Evolutionary conservation across 495 filamentous ascomycete species (phyloP), one percentile per base, ranked within the genome.

Genomic region (Astrothelium macrocarpum): DNA sequence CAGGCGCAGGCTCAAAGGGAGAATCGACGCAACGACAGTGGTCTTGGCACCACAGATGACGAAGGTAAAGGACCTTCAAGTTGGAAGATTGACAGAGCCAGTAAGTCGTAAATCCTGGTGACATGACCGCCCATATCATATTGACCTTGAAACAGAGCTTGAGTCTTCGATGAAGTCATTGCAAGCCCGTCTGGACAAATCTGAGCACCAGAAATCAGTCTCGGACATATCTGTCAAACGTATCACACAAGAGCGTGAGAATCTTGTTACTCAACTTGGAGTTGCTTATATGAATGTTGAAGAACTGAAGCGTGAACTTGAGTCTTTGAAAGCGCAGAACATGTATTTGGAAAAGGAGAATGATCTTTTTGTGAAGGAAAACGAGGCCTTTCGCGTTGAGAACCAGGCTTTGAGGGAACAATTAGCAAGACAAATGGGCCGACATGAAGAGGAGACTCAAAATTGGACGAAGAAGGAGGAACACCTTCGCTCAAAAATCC

Each of bases 231-330:
- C 80, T 5, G 71, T 85, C 45, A 83, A 82, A 63, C 82, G 82
- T 32, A 71, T 88, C 43, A 83, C 80, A 53, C 78, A 81, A 42
- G 87, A 90, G 62, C 78, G 86, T 43, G 85, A 89, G 66, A 81
- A 83, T 60, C 80, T 86, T 5, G 78, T 87, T 31, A 81, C 81
- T 32, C 85, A 89, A 53, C 74, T 89, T 14, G 84, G 79, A 2
- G 78, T 84, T 25, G 84, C 87, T 14, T 86, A 84, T 60, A 77
- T 82, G n/a, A 82, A 82, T 56, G 77, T 78, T 0, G 85, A 87
- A 63, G 84, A 87, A 60, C 72, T 88, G 20, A 87, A 87, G 74
- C 53, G 18, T 3, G 75, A 78, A 49, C 75, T 67, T 34, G 68
- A 76, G 49, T 66, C 59, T 23, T 46, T 68, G 49, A 14, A 64